A percentile compares a stretch with the other conserved stretches of the same genome.
Conservation (phyloP, 768 basidiomycete species). For the Tylopilus balloui region DNA sequence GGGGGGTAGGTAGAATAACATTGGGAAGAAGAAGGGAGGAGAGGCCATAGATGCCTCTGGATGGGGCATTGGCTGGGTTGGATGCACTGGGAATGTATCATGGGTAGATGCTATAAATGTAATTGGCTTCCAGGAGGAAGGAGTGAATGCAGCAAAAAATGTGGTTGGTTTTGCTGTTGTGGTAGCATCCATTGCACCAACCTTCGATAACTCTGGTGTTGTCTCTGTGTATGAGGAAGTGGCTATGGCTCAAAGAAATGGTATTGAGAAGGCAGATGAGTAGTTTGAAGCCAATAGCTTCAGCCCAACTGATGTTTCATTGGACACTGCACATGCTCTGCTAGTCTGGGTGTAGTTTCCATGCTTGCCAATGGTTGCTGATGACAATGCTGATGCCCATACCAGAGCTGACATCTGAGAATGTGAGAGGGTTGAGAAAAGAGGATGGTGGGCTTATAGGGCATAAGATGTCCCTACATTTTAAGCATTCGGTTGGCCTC, state of each 20-base stretch:
- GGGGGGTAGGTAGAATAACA: not conserved
- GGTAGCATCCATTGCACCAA: not conserved
- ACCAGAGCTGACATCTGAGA: conserved; percentile 7
- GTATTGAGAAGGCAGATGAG: not conserved
- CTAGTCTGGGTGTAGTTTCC: not conserved
- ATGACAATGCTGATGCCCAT: conserved; percentile 1
- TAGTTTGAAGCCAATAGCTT: not conserved
- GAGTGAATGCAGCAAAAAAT: not conserved
- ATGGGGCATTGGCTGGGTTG: not conserved
- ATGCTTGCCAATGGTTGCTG: not conserved
- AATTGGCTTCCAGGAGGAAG: not conserved
- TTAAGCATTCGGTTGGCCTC: conserved; percentile 10
- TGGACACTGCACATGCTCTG: accelerated
- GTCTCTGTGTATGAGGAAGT: not conserved
- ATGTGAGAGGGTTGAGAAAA: not conserved
- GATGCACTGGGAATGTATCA: not conserved
- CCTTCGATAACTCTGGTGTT: not conserved
- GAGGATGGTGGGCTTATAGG: not conserved
- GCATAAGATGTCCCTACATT: not conserved
- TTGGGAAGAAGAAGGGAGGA: not conserved
- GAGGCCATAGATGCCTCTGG: not conserved
- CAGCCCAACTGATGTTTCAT: not conserved
- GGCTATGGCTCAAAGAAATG: not conserved
- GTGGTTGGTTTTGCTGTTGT: not conserved
- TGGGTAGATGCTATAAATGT: not conserved